These are phyloP conservation scores for Tylopilus felleus DNA, from an alignment of 768 basidiomycete species.

Conservation along the genomic window DNA sequence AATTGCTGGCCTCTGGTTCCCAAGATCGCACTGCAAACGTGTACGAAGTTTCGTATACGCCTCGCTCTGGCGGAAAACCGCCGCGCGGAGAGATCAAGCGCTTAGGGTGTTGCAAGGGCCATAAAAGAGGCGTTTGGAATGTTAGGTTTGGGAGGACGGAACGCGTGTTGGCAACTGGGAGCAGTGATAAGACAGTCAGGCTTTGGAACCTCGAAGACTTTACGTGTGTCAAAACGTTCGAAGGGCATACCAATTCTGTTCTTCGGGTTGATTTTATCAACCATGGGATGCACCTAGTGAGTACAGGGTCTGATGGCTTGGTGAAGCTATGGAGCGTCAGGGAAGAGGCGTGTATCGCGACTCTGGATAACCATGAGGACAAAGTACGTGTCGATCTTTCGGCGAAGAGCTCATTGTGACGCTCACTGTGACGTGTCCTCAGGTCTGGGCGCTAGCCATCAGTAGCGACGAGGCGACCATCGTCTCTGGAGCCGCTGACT, in stretches of 20 bases:
- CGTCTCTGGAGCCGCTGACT: slow-evolving; percentile 94
- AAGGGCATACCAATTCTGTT: slow-evolving; percentile 97
- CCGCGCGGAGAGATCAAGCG: slow-evolving; percentile 69
- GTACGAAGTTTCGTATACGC: slow-evolving; percentile 66
- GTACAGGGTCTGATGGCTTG: slow-evolving; percentile 88
- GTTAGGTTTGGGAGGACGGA: slow-evolving; percentile 86
- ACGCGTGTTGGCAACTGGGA: slow-evolving; percentile 85
- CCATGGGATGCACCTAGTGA: slow-evolving; percentile 80
- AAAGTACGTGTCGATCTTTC: slow-evolving; percentile 54
- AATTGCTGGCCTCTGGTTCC: slow-evolving; percentile 85
- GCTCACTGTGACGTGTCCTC: slow-evolving; percentile 2
- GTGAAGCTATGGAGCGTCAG: slow-evolving; percentile 94
- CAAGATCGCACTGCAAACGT: slow-evolving; percentile 95
- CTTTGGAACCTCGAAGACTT: slow-evolving; percentile 94
- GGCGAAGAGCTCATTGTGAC: not conserved
- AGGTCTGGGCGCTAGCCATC: slow-evolving; percentile 97
- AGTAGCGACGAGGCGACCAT: slow-evolving; percentile 78
- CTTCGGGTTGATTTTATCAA: slow-evolving; percentile 89
- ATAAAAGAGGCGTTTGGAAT: slow-evolving; percentile 95
- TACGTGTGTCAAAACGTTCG: slow-evolving; percentile 92
- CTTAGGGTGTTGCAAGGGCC: slow-evolving; percentile 89
- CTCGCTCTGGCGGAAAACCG: slow-evolving; percentile 37
- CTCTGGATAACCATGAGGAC: slow-evolving; percentile 96
- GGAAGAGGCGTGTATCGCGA: slow-evolving; percentile 82
- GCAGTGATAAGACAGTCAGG: slow-evolving; percentile 92